Evolutionary conservation across 768 basidiomycete genomes (phyloP), one percentile per base, ranked within the genome.

Genomic region (Gloeopeniophorella convolvens): DNA sequence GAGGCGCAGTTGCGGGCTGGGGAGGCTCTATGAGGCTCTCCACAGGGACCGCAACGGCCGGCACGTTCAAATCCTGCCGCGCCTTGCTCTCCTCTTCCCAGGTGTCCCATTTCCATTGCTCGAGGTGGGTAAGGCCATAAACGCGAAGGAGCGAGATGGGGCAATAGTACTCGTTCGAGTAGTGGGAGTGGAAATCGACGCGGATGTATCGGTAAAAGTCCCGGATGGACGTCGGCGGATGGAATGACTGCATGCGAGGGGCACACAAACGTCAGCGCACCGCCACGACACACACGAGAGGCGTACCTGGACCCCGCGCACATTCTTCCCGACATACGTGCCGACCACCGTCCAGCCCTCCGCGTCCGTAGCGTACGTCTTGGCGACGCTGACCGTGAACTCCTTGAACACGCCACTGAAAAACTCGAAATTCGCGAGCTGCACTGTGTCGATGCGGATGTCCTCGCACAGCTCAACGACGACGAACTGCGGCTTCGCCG

Each of bases 381-480:
- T 70, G 12, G 78, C 72, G 7, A 80, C 91, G 65, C 85, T 88
- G 40, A 98, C 83, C 4, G 77, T 77, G 55, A 98, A 86, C 48
- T 95, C 90, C 67, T 88, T 87, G 72, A 98, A 94, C 12, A 96
- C 88, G 2, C 94, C 93, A 56, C 87, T 90, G 69, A 97, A 99
- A 71, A 97, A 98, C 70, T 99, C 95, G 63, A 89, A 96, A 63
- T 97, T 95, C 51, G 93, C 94, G 15, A 99, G 71, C 64, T 97
- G 93, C 37, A 98, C 83, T 0, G 92, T 95, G 64, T 98, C 95
- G 60, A 98, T 93, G 37, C 90, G 73, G 55, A 99, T 92, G 65
- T 98, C 96, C 57, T 98, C 95, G 70, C 96, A 99, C 13, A 98
- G 79, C 66, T 99, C 96, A 37, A 98, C 85, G 28, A 96, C 83